Evolutionary conservation across 2,329 filamentous ascomycete genomes (phyloP).

Genomic region (Colletotrichum liriopes): DNA sequence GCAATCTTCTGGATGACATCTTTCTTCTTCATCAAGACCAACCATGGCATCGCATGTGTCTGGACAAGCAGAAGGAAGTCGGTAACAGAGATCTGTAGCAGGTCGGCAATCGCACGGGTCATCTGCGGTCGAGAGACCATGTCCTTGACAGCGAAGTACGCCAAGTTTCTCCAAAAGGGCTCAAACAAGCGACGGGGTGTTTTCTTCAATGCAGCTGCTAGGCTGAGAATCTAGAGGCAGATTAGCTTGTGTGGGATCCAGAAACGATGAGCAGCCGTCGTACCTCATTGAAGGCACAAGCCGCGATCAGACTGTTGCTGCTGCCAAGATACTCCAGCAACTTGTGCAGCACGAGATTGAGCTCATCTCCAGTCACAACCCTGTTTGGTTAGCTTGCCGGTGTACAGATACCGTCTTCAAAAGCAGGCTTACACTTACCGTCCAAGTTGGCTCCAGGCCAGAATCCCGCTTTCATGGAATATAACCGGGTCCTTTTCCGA

Average conservation of each 20-base stretch:
- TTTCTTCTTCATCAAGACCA: constrained; percentile 83
- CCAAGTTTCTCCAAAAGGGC: constrained; percentile 91
- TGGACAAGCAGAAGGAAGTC: constrained; percentile 85
- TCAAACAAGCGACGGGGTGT: constrained; percentile 80
- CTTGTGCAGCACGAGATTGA: constrained; percentile 87
- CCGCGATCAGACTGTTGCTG: constrained; percentile 83
- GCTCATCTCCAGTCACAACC: constrained; percentile 83
- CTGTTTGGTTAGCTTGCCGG: constrained; percentile 54
- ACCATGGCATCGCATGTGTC: constrained; percentile 85
- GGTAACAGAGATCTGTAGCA: constrained; percentile 82
- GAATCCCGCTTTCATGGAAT: constrained; percentile 86
- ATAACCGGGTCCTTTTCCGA: constrained; percentile 78
- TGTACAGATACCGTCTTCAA: not conserved
- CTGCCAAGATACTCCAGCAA: constrained; percentile 91
- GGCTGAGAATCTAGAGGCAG: constrained; percentile 69
- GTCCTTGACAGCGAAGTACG: constrained; percentile 86
- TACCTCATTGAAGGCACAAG: constrained; percentile 87
- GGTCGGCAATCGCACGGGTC: constrained; percentile 83
- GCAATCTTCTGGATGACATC: constrained; percentile 88
- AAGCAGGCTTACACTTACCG: constrained; percentile 61
- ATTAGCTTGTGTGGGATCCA: constrained; percentile 1
- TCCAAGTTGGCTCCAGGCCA: constrained; percentile 89
- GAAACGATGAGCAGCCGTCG: constrained; percentile 39
- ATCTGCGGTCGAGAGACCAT: constrained; percentile 86
- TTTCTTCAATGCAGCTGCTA: constrained; percentile 76